Conservation (phyloP, 2,329 filamentous ascomycete species). For the Exophiala spinifera region DNA sequence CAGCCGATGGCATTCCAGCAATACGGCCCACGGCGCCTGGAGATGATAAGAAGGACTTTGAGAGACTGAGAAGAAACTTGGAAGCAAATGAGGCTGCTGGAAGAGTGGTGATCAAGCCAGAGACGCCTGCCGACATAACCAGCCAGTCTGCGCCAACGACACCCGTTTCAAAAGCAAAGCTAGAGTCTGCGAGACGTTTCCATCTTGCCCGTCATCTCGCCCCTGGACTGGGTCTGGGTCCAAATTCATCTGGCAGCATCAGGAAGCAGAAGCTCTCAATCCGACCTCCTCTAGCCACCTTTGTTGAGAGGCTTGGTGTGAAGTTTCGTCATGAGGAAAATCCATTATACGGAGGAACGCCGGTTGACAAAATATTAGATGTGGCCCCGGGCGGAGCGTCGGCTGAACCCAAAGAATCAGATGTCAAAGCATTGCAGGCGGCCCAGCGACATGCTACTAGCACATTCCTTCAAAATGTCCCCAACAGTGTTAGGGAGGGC, state of each 20-base stretch:
- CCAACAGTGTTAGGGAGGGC: conserved; percentile 28
- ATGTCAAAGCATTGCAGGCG: conserved; percentile 21
- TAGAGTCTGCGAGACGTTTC: conserved; percentile 19
- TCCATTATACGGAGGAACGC: conserved; percentile 11
- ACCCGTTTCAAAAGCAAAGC: conserved; percentile 1
- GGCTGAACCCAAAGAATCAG: conserved; percentile 1
- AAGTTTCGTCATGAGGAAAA: conserved; percentile 10
- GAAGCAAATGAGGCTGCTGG: conserved; percentile 3
- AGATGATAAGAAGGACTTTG: conserved; percentile 37
- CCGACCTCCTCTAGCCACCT: conserved; percentile 28
- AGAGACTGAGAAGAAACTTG: conserved; percentile 13
- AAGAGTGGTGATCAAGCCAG: neutral
- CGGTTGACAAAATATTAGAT: conserved; percentile 18
- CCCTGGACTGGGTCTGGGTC: conserved; percentile 11
- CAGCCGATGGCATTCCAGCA: conserved; percentile 35
- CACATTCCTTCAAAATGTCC: conserved; percentile 26
- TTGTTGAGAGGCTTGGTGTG: conserved; percentile 23
- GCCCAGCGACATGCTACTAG: conserved; percentile 37
- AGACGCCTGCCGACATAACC: neutral
- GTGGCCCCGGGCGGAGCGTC: neutral
- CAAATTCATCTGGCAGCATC: conserved; percentile 16
- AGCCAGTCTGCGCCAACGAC: conserved; percentile 10
- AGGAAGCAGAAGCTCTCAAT: conserved; percentile 20
- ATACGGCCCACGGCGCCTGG: conserved; percentile 44
- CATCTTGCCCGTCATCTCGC: conserved; percentile 26